Evolutionary conservation across 352 stramenopile genomes (phyloP).

Genomic region (Globisporangium recalcitrans): DNA sequence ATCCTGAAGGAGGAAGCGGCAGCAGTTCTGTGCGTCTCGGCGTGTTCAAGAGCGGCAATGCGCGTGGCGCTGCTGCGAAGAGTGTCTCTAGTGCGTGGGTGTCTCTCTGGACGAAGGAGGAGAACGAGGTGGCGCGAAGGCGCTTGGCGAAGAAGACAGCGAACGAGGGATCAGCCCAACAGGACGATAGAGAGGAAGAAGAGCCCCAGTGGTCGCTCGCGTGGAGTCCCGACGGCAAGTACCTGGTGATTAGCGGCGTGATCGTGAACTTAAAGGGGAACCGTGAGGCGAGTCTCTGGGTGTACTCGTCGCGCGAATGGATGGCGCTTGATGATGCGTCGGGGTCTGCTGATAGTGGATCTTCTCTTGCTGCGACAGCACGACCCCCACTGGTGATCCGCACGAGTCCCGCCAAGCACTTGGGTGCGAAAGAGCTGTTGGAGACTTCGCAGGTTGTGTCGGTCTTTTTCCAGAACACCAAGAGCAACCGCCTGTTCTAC

Average conservation of each 20-base stretch:
- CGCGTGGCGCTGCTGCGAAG: background rate
- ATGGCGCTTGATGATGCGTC: slow-evolving; percentile 16
- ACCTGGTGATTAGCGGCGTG: slow-evolving; percentile 41
- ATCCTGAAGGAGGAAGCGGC: background rate
- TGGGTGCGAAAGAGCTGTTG: slow-evolving; percentile 27
- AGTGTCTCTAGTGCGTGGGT: background rate
- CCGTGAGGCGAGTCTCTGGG: slow-evolving; percentile 32
- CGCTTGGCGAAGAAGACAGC: slow-evolving; percentile 9
- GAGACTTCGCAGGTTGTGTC: slow-evolving; percentile 22
- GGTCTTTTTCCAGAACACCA: slow-evolving; percentile 38
- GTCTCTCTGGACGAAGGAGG: background rate
- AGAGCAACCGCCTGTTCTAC: slow-evolving; percentile 33
- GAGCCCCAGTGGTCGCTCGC: slow-evolving; percentile 23
- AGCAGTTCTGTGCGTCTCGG: background rate
- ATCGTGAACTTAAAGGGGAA: slow-evolving; percentile 17
- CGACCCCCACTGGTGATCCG: slow-evolving; percentile 23
- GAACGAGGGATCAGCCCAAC: background rate
- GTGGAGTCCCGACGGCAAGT: slow-evolving; percentile 54
- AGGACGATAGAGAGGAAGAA: background rate
- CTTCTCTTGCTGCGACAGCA: too few species aligned
- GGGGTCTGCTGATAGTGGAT: too few species aligned
- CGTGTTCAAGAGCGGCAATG: background rate
- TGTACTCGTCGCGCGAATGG: slow-evolving; percentile 40
- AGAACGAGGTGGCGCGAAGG: slow-evolving; percentile 1
- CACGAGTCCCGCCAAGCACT: slow-evolving; percentile 26